phyloP scores from a whole-genome alignment of 345 rosid genomes.

The Brassica rapa region DNA sequence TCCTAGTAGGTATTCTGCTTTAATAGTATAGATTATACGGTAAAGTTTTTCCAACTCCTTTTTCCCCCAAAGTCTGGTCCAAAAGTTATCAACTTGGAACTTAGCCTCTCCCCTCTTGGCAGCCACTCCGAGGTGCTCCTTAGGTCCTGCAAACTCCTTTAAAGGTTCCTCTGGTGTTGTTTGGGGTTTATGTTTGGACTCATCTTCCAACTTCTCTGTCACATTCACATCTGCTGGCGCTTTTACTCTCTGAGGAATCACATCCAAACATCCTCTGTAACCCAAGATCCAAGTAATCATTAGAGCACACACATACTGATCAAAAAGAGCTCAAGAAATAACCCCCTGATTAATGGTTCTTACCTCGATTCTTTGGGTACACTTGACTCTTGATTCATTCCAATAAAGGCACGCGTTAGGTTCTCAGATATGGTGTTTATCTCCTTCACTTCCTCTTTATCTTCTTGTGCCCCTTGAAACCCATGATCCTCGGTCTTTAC shows the following conservation, averaged over 20 bases:
- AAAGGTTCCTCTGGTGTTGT: background rate
- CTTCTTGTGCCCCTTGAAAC: slow-evolving; percentile 4
- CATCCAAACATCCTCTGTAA: slow-evolving; percentile 5
- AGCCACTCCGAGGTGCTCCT: background rate
- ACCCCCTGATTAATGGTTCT: background rate
- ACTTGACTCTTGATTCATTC: background rate
- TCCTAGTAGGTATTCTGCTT: no score
- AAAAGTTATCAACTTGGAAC: slow-evolving; percentile 24
- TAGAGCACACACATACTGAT: background rate
- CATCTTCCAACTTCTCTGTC: slow-evolving; percentile 8
- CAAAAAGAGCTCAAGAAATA: background rate
- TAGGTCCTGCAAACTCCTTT: background rate
- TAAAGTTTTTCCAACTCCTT: background rate
- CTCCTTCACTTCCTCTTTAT: slow-evolving; percentile 21
- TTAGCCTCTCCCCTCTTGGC: slow-evolving; percentile 11
- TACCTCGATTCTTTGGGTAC: slow-evolving; percentile 18
- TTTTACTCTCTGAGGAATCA: slow-evolving; percentile 16
- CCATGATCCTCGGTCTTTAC: background rate
- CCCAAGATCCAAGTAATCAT: background rate
- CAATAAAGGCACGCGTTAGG: slow-evolving; percentile 1
- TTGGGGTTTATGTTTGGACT: background rate
- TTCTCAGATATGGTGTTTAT: background rate
- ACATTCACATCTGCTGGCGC: slow-evolving; percentile 9
- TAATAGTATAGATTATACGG: background rate
- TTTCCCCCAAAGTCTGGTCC: slow-evolving; percentile 33